Conservation (phyloP, 805 yeast genomes). For the Cyberlindnera americana region DNA sequence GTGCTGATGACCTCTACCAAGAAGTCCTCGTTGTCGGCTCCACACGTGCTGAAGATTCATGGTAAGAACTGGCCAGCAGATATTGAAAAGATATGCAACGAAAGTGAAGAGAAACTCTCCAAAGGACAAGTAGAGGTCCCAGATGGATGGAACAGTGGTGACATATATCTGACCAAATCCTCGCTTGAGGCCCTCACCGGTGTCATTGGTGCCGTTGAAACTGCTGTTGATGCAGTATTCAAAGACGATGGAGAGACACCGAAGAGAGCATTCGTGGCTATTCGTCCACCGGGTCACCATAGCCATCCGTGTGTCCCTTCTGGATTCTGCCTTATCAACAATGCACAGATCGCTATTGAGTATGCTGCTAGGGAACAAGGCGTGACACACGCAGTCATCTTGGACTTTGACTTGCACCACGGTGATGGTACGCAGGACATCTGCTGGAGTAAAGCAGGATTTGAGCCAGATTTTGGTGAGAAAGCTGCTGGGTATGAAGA, state of each 20-base stretch:
- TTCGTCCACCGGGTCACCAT: slow-evolving; percentile 87
- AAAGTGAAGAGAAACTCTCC: slow-evolving; percentile 51
- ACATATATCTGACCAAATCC: slow-evolving; percentile 64
- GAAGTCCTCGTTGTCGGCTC: slow-evolving; percentile 45
- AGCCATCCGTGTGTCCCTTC: slow-evolving; percentile 80
- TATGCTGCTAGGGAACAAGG: slow-evolving; percentile 62
- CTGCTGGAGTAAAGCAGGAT: slow-evolving; percentile 75
- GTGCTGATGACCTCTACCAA: slow-evolving; percentile 45
- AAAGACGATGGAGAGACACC: slow-evolving; percentile 28
- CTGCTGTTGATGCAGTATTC: slow-evolving; percentile 58
- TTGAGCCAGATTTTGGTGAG: slow-evolving; percentile 46
- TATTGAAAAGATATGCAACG: slow-evolving; percentile 53
- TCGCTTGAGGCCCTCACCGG: slow-evolving; percentile 74
- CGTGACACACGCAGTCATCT: slow-evolving; percentile 75
- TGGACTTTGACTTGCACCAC: slow-evolving; percentile 83
- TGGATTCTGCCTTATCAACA: slow-evolving; percentile 79
- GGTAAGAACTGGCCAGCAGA: slow-evolving; percentile 70
- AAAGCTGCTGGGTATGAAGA: slow-evolving; percentile 24
- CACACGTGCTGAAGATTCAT: slow-evolving; percentile 67
- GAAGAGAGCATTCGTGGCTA: slow-evolving; percentile 57
- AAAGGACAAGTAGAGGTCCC: slow-evolving; percentile 69
- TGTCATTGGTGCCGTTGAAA: slow-evolving; percentile 71
- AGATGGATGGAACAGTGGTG: slow-evolving; percentile 78
- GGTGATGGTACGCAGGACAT: slow-evolving; percentile 90
- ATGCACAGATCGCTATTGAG: slow-evolving; percentile 77